Conservation (phyloP, 805 yeast genomes). For the Candida silvatica region DNA sequence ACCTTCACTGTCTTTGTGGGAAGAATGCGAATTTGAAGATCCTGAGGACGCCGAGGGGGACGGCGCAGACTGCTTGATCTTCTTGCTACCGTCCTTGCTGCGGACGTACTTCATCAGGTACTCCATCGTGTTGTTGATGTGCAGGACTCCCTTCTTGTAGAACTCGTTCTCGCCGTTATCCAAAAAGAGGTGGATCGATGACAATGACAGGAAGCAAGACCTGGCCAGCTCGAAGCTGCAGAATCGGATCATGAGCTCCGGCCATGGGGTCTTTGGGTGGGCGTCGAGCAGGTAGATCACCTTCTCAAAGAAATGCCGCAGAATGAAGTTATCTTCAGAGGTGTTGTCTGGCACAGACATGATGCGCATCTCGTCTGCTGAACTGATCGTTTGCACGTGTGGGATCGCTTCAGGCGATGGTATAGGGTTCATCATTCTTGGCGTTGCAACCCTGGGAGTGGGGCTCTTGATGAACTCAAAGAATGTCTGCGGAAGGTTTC, state of each 20-base stretch:
- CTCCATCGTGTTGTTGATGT: slow-evolving; percentile 49
- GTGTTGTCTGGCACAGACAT: neutral
- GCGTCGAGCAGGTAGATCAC: slow-evolving; percentile 47
- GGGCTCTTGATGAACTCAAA: neutral
- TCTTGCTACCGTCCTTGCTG: slow-evolving; percentile 7
- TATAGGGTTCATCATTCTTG: neutral
- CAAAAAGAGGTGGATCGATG: slow-evolving; percentile 51
- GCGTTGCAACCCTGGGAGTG: neutral
- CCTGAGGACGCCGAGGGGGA: neutral
- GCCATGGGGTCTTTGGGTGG: slow-evolving; percentile 56
- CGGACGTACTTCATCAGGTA: slow-evolving; percentile 38
- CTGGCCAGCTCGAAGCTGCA: slow-evolving; percentile 51
- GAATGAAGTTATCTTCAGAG: slow-evolving; percentile 42
- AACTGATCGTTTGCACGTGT: too few relatives aligned
- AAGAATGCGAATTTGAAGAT: neutral
- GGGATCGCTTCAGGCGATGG: too few relatives aligned
- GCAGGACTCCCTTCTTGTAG: slow-evolving; percentile 43
- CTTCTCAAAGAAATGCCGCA: slow-evolving; percentile 47
- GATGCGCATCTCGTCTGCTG: too few relatives aligned
- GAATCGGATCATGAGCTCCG: slow-evolving; percentile 45
- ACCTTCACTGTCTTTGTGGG: slow-evolving; percentile 7
- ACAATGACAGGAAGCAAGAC: slow-evolving; percentile 47
- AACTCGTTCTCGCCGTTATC: slow-evolving; percentile 43
- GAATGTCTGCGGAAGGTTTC: neutral
- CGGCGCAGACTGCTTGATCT: slow-evolving; percentile 2